Conservation (phyloP, 2,329 filamentous ascomycete genomes). For the Curvularia sp. region DNA sequence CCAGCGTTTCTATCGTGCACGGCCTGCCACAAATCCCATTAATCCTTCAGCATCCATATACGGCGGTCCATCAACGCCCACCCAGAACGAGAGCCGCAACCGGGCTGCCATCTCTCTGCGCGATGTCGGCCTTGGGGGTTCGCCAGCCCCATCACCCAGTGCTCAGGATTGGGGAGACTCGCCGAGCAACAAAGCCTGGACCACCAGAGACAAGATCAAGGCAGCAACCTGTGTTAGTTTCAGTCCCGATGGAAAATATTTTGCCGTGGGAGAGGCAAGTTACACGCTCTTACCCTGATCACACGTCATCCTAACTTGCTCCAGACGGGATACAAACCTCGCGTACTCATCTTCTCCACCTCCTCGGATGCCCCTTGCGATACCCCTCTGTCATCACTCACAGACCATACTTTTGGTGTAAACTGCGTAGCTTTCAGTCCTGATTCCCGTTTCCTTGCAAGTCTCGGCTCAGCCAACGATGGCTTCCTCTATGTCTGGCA, state of each 20-base stretch:
- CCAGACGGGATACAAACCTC: slow-evolving; percentile 85
- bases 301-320: slow-evolving; percentile 37
- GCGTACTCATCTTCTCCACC: slow-evolving; percentile 88
- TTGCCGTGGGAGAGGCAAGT: slow-evolving; percentile 85
- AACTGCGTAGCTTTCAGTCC: slow-evolving; percentile 87
- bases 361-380: slow-evolving; percentile 78
- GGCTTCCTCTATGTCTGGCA: slow-evolving; percentile 93
- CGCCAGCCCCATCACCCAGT: slow-evolving; percentile 55
- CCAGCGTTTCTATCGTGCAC: slow-evolving; percentile 90
- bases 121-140: slow-evolving; percentile 55
- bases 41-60: slow-evolving; percentile 66
- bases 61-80: slow-evolving; percentile 62
- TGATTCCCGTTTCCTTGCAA: slow-evolving; percentile 85
- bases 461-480: slow-evolving; percentile 87
- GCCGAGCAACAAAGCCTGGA: slow-evolving; percentile 74
- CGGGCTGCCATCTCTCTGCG: slow-evolving; percentile 64
- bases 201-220: slow-evolving; percentile 90
- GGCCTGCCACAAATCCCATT: slow-evolving; percentile 72
- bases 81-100: slow-evolving; percentile 60
- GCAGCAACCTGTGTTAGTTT: slow-evolving; percentile 89
- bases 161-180: slow-evolving; percentile 65
- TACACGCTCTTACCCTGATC: background rate
- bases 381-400: slow-evolving; percentile 81
- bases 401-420: slow-evolving; percentile 90
- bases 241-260: slow-evolving; percentile 82